A percentile compares a stretch with the other conserved stretches of the same genome.
Conservation (phyloP, 257 asterid genomes). For the Eustoma russellianum region DNA sequence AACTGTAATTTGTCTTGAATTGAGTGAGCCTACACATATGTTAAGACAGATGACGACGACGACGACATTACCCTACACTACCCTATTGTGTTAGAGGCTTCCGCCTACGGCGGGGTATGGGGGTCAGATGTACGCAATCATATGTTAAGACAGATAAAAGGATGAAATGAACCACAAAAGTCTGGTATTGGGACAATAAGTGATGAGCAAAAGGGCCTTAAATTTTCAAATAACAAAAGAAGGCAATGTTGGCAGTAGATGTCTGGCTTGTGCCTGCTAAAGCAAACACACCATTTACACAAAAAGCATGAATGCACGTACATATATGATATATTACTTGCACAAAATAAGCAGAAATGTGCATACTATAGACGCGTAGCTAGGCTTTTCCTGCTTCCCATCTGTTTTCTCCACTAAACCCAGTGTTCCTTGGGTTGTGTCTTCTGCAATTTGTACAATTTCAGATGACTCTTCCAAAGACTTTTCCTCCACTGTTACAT, state of each 20-base stretch:
- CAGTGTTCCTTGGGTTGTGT: constrained; percentile 36
- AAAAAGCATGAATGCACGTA: neutral
- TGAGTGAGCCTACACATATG: no score
- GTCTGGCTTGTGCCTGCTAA: neutral
- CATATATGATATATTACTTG: neutral
- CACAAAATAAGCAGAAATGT: constrained; percentile 8
- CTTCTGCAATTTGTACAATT: constrained; percentile 23
- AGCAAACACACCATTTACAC: neutral
- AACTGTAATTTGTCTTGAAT: no score
- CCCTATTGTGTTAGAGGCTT: no score
- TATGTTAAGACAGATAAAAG: no score
- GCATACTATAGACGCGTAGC: constrained; percentile 79
- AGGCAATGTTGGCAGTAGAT: neutral
- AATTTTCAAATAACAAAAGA: constrained; percentile 3
- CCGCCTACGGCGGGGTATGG: no score
- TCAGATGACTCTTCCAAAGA: constrained; percentile 36
- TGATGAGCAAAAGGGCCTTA: neutral
- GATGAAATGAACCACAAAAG: no score
- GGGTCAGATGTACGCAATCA: no score
- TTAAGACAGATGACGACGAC: no score
- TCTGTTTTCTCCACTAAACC: constrained; percentile 44
- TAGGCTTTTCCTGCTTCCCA: constrained; percentile 36
- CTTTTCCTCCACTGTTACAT: constrained; percentile 30
- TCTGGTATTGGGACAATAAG: no score
- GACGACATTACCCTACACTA: no score